These are phyloP conservation scores for Penicillium canescens DNA, from an alignment of 495 filamentous ascomycete species.

Conservation along the genomic window DNA sequence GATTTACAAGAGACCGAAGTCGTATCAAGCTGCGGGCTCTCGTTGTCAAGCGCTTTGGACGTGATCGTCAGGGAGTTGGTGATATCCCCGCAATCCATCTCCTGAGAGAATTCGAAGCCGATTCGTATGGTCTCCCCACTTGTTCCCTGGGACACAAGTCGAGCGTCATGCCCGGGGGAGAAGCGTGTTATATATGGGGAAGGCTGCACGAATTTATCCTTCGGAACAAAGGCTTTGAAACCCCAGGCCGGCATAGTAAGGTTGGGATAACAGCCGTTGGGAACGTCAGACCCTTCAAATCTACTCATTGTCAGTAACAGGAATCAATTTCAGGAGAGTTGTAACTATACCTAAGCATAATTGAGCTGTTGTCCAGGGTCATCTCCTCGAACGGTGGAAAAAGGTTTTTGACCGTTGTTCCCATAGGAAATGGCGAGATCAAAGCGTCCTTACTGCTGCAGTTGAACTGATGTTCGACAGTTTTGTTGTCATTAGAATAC, in stretches of 20 bases:
- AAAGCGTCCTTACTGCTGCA: conserved; percentile 36
- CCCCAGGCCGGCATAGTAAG: conserved; percentile 52
- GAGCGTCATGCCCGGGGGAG: conserved; percentile 55
- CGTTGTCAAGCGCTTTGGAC: conserved; percentile 37
- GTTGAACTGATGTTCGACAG: conserved; percentile 42
- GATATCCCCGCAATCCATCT: conserved; percentile 55
- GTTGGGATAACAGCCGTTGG: conserved; percentile 49
- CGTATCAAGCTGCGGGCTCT: conserved; percentile 21
- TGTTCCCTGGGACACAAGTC: conserved; percentile 41
- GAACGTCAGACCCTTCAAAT: conserved; percentile 19
- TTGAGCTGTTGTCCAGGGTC: conserved; percentile 20
- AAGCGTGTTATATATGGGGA: conserved; percentile 60
- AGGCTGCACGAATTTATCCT: conserved; percentile 38
- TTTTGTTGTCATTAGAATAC: conserved; percentile 47
- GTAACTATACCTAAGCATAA: conserved; percentile 1
- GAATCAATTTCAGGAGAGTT: neutral
- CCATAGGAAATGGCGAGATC: conserved; percentile 41
- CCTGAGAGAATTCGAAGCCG: conserved; percentile 52
- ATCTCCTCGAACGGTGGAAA: conserved; percentile 52
- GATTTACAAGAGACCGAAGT: conserved; percentile 14
- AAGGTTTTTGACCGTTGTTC: conserved; percentile 48
- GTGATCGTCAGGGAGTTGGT: conserved; percentile 38
- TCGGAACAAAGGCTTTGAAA: conserved; percentile 59
- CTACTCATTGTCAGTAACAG: conserved; percentile 8
- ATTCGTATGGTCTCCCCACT: conserved; percentile 37